Base-by-base conservation (phyloP, 768 basidiomycete species). In the Trametes maxima region DNA sequence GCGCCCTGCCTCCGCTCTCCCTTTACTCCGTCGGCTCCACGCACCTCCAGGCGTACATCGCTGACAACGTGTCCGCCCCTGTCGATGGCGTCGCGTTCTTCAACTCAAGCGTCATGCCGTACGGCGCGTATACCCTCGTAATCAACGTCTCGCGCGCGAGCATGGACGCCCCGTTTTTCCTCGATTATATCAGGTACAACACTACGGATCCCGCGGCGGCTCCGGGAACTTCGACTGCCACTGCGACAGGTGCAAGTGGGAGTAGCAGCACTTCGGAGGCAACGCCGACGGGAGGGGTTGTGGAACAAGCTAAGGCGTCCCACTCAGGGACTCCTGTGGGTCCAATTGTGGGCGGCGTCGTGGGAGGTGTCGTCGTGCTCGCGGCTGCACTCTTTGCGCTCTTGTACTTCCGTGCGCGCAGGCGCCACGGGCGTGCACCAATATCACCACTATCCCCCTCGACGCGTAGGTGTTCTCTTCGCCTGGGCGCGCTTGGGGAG, bases 321-420 rank as follows among this genome's bases (percentile, higher is more conserved):
- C 58, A 8, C 3, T 60, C 59, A 0, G 48, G 56, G 2, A 53
- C 60, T 10, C 58, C 58, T 11, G 51, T 48, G 3, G 67, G 67
- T 11, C 48, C 67, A 2, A 65, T 68, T 16, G 65, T 59, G 0
- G 67, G 65, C 2, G 65, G 65, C 4, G 67, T 65, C 8, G 46
- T 68, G 12, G 67, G 63, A 14, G 67, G 65, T 1, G 45, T 63
- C 0, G 63, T 44, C 5, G 47, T 57, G 14, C 17, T 65, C 13
- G 43, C 52, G 2, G 50, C 48, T 11, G 47, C 59, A 1, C 13
- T 65, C 24, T 50, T 63, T 22, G 33, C 57, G 19, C 45, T 59
- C 49, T 11, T 59, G 10, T 59, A 46, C 33, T 59, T n/a, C 36
- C 43, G 57, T 2, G 45, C 44, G 12, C 36, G 21, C 16, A 37